Percentiles rank a stretch among this genome's conserved stretches.
Conservation (phyloP, 805 yeast species). For the Zygosaccharomyces rouxii region DNA sequence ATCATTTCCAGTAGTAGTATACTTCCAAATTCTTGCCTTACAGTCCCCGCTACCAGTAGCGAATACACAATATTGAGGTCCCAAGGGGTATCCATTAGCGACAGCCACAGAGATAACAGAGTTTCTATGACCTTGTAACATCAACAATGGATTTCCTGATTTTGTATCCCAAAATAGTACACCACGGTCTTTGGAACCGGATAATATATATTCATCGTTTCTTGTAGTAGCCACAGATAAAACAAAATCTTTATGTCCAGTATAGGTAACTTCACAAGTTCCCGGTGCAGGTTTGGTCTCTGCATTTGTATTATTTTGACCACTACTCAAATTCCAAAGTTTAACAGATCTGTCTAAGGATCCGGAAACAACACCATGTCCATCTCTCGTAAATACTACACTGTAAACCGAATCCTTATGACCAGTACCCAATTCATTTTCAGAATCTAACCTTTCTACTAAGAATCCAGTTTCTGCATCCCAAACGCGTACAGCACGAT, state of each 20-base stretch:
- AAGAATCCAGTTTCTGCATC: constrained; percentile 88
- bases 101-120: constrained; percentile 94
- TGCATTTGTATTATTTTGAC: constrained; percentile 38
- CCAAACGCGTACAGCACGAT: constrained; percentile 95
- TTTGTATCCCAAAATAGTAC: constrained; percentile 94
- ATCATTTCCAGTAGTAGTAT: constrained; percentile 37
- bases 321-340: constrained; percentile 81
- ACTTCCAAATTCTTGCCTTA: constrained; percentile 94
- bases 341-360: constrained; percentile 94
- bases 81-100: constrained; percentile 66
- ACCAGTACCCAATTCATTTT: constrained; percentile 83
- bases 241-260: constrained; percentile 95
- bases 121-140: constrained; percentile 96
- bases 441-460: constrained; percentile 88
- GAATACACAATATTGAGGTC: constrained; percentile 63
- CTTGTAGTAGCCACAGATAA: constrained; percentile 92
- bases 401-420: constrained; percentile 95
- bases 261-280: constrained; percentile 82
- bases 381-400: constrained; percentile 88
- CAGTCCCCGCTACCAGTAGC: constrained; percentile 98
- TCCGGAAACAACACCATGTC: constrained; percentile 89
- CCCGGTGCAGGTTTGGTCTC: constrained; percentile 43
- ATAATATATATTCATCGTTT: constrained; percentile 81
- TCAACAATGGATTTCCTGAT: constrained; percentile 85
- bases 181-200: constrained; percentile 96